Evolutionary conservation across 23 red algal genomes (phyloP).

Genomic region (Gracilariopsis chorda): DNA sequence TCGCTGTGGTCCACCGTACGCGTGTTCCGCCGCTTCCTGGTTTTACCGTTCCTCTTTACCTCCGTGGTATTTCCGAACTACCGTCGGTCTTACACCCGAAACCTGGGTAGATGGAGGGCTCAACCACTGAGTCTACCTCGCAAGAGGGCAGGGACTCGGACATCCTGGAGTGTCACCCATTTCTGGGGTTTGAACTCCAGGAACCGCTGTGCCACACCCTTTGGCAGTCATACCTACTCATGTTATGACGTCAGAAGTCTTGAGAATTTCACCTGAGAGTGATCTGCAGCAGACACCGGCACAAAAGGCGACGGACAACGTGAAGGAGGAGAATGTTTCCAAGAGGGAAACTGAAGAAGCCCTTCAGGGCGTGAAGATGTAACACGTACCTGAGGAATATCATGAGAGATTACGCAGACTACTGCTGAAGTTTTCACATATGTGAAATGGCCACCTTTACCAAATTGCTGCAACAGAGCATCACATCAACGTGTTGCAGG

Average conservation of each 20-base stretch:
- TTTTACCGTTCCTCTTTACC: too few species aligned
- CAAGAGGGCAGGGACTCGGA: too few species aligned
- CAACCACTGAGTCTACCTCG: too few species aligned
- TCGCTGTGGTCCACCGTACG: too few species aligned
- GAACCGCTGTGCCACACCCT: background rate
- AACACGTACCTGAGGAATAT: background rate
- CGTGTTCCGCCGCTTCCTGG: too few species aligned
- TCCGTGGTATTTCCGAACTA: too few species aligned
- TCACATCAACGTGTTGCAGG: background rate
- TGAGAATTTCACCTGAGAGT: background rate
- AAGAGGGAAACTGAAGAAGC: background rate
- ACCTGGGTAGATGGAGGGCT: too few species aligned
- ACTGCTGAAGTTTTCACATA: background rate
- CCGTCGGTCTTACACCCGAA: too few species aligned
- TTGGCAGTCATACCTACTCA: background rate
- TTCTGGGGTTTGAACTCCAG: too few species aligned
- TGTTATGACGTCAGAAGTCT: background rate
- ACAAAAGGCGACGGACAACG: background rate
- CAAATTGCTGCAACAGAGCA: background rate
- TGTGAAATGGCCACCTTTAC: slow-evolving; percentile 14
- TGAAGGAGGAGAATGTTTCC: background rate
- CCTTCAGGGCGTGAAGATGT: background rate
- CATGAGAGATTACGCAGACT: background rate
- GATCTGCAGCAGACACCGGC: background rate
- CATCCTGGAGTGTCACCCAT: too few species aligned